Evolutionary conservation across 2,329 filamentous ascomycete species (phyloP).

Genomic region (Dryadomyces quercus-mongolicae): DNA sequence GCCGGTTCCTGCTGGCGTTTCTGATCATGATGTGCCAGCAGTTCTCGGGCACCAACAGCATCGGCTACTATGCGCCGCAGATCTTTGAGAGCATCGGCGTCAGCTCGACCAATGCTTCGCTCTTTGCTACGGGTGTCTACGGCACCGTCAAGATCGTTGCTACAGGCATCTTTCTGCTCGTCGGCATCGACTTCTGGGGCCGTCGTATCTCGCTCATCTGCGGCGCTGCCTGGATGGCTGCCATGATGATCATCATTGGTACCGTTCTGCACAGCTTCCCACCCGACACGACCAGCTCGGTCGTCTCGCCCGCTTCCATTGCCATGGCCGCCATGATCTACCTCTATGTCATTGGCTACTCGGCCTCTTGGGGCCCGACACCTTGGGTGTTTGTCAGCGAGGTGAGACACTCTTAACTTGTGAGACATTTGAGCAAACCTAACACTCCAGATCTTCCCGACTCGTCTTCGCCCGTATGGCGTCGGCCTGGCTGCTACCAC

Average conservation of each 20-base stretch:
- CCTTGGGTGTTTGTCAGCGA: slow-evolving; percentile 15
- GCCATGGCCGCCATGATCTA: slow-evolving; percentile 18
- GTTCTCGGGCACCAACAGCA: slow-evolving; percentile 63
- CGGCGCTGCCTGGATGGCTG: slow-evolving; percentile 12
- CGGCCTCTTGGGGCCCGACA: slow-evolving; percentile 16
- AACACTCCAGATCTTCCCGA: slow-evolving; percentile 13
- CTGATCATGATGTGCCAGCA: slow-evolving; percentile 33
- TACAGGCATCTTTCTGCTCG: slow-evolving; percentile 10
- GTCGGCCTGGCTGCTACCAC: slow-evolving; percentile 16
- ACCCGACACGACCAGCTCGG: slow-evolving; percentile 5
- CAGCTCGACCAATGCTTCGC: slow-evolving; percentile 39
- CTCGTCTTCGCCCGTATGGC: slow-evolving; percentile 17
- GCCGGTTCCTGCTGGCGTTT: slow-evolving; percentile 1
- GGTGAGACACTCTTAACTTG: neutral
- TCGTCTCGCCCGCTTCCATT: neutral
- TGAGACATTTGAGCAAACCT: neutral
- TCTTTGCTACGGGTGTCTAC: slow-evolving; percentile 49
- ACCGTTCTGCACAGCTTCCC: slow-evolving; percentile 10
- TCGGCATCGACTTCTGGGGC: slow-evolving; percentile 15
- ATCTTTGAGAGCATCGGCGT: slow-evolving; percentile 55
- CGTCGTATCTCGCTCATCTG: slow-evolving; percentile 14
- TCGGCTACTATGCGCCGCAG: slow-evolving; percentile 52
- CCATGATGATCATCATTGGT: slow-evolving; percentile 23
- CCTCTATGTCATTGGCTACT: slow-evolving; percentile 14
- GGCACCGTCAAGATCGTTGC: slow-evolving; percentile 11